Evolutionary conservation across 257 asterid species (phyloP).

Genomic region (Hygrophila difformis): DNA sequence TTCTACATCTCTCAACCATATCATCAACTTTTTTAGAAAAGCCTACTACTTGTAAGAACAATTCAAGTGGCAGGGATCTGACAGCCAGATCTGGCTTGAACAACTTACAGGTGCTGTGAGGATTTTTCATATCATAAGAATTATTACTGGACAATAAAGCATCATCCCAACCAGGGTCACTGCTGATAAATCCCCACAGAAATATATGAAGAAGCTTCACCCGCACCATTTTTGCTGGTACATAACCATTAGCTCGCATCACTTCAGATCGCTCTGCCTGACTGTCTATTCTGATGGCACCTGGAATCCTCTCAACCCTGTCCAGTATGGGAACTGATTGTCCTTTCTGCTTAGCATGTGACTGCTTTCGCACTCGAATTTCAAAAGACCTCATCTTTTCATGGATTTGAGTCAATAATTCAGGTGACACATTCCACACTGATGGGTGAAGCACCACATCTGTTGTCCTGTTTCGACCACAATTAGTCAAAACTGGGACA

Average conservation of each 20-base stretch:
- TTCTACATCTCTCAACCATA: slow-evolving; percentile 56
- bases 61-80: slow-evolving; percentile 74
- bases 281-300: slow-evolving; percentile 24
- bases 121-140: slow-evolving; percentile 50
- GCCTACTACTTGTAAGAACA: slow-evolving; percentile 82
- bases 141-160: slow-evolving; percentile 34
- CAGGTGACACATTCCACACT: slow-evolving; percentile 38
- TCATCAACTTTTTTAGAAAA: slow-evolving; percentile 61
- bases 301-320: slow-evolving; percentile 61
- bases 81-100: slow-evolving; percentile 59
- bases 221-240: slow-evolving; percentile 75
- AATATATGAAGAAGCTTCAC: slow-evolving; percentile 76
- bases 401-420: slow-evolving; percentile 63
- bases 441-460: slow-evolving; percentile 87
- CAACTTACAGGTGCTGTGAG: slow-evolving; percentile 62
- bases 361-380: slow-evolving; percentile 44
- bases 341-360: slow-evolving; percentile 34
- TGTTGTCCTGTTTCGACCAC: slow-evolving; percentile 53
- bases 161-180: slow-evolving; percentile 48
- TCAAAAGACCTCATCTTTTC: slow-evolving; percentile 70
- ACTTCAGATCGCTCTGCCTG: slow-evolving; percentile 50
- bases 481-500: slow-evolving; percentile 75
- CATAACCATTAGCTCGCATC: slow-evolving; percentile 75
- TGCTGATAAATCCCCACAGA: slow-evolving; percentile 62
- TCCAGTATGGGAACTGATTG: slow-evolving; percentile 45